Evolutionary conservation across 257 asterid genomes (phyloP).

Genomic region (Penstemon eatonii): DNA sequence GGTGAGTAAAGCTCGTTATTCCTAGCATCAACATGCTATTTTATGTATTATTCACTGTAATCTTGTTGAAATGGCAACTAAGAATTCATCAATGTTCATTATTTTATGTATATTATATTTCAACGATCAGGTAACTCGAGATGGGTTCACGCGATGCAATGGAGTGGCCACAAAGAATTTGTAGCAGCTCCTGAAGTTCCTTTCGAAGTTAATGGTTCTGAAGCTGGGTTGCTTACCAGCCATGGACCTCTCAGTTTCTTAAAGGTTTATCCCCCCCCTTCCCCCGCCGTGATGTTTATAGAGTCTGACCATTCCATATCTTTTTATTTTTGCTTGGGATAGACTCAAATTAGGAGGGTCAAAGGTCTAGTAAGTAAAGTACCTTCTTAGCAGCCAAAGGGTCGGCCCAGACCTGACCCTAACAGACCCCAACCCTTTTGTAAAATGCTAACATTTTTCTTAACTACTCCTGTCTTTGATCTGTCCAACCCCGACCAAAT

Average conservation of each 20-base stretch:
- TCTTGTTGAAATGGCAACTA: constrained; percentile 9
- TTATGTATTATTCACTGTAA: not conserved
- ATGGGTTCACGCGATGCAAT: constrained; percentile 96
- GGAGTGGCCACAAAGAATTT: constrained; percentile 83
- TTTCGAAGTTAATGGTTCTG: constrained; percentile 67
- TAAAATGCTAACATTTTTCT: too few species aligned
- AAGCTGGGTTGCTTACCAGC: constrained; percentile 72
- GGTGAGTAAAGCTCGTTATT: constrained; percentile 38
- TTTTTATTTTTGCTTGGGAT: too few species aligned
- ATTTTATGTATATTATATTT: constrained; percentile 13
- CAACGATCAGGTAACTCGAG: constrained; percentile 75
- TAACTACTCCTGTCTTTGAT: too few species aligned
- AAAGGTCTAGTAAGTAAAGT: too few species aligned
- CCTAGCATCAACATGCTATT: not conserved
- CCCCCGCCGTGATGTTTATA: not conserved
- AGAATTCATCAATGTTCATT: not conserved
- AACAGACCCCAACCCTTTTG: too few species aligned
- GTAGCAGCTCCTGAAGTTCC: constrained; percentile 57
- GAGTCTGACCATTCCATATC: not conserved
- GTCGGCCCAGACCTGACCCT: too few species aligned
- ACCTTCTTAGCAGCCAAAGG: too few species aligned
- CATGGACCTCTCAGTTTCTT: constrained; percentile 87
- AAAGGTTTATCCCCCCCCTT: constrained; percentile 49
- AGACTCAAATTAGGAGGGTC: too few species aligned
- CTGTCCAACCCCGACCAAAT: too few species aligned